phyloP scores from a whole-genome alignment of 2,329 filamentous ascomycete genomes.

The Sphaerulina musiva region DNA sequence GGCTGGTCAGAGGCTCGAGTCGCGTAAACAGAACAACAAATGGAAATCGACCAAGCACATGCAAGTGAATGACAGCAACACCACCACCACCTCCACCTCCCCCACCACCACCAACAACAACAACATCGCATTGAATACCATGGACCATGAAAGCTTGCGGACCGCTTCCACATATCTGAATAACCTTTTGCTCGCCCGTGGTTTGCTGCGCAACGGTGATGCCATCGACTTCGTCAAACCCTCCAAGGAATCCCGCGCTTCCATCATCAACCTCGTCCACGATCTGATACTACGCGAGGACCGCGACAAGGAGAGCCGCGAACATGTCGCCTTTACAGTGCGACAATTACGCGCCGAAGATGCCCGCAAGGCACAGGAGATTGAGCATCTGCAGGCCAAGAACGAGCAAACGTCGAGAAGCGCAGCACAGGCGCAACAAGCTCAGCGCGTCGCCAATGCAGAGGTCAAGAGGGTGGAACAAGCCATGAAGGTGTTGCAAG shows the following conservation, averaged over 20 bases:
- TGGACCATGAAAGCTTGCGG: conserved; percentile 50
- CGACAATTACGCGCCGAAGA: conserved; percentile 69
- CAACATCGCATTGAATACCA: conserved; percentile 20
- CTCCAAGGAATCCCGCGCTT: conserved; percentile 66
- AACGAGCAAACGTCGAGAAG: conserved; percentile 56
- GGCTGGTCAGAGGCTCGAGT: not conserved
- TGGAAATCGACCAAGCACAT: not conserved
- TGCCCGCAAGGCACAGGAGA: conserved; percentile 53
- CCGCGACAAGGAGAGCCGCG: conserved; percentile 84
- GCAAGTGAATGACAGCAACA: not conserved
- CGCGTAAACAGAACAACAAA: not conserved
- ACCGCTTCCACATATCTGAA: conserved; percentile 60
- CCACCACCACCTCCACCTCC: no score
- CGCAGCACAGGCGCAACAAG: conserved; percentile 67
- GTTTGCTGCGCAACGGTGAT: conserved; percentile 57
- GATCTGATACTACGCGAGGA: conserved; percentile 87
- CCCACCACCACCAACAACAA: no score
- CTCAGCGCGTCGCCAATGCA: conserved; percentile 68
- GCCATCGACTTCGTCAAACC: conserved; percentile 73
- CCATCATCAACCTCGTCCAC: conserved; percentile 87
- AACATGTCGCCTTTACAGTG: conserved; percentile 72
- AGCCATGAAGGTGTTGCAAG: conserved; percentile 66
- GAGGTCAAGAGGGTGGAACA: conserved; percentile 74
- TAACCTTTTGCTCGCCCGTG: conserved; percentile 58
- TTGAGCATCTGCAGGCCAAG: conserved; percentile 22